Conservation (phyloP, 2,329 filamentous ascomycete species). For the Penicillium griseofulvum region DNA sequence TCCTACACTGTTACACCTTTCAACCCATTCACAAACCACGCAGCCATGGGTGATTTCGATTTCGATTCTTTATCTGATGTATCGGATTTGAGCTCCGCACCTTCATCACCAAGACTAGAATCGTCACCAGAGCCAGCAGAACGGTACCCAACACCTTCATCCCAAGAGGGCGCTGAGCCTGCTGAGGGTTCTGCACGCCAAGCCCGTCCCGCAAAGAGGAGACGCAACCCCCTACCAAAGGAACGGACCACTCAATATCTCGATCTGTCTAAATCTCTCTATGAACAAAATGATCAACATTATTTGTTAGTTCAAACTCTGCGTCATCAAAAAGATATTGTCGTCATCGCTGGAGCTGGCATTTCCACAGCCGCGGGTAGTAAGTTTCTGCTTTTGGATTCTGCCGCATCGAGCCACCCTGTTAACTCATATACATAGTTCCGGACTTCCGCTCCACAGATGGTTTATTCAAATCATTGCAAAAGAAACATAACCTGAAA, state of each 20-base stretch:
- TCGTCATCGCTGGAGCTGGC: slow-evolving; percentile 91
- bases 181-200: slow-evolving; percentile 44
- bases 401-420: slow-evolving; percentile 11
- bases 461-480: slow-evolving; percentile 82
- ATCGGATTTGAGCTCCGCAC: slow-evolving; percentile 44
- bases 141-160: slow-evolving; percentile 45
- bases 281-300: slow-evolving; percentile 60
- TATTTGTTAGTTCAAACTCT: slow-evolving; percentile 70
- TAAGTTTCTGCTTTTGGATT: slow-evolving; percentile 49
- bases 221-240: slow-evolving; percentile 60
- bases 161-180: slow-evolving; percentile 30
- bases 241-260: slow-evolving; percentile 79
- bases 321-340: slow-evolving; percentile 90
- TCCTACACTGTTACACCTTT: slow-evolving; percentile 12
- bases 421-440: slow-evolving; percentile 53
- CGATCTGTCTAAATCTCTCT: slow-evolving; percentile 56
- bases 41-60: slow-evolving; percentile 27
- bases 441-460: slow-evolving; percentile 93
- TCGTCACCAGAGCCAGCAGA: slow-evolving; percentile 33
- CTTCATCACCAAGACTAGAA: slow-evolving; percentile 25
- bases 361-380: slow-evolving; percentile 95
- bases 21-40: slow-evolving; percentile 3
- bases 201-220: slow-evolving; percentile 71
- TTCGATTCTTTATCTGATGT: slow-evolving; percentile 30
- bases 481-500: slow-evolving; percentile 85